Percentiles rank a stretch among this genome's conserved stretches.
Evolutionary conservation across 805 yeast species (phyloP).

Genomic region (Metschnikowia henanensis): DNA sequence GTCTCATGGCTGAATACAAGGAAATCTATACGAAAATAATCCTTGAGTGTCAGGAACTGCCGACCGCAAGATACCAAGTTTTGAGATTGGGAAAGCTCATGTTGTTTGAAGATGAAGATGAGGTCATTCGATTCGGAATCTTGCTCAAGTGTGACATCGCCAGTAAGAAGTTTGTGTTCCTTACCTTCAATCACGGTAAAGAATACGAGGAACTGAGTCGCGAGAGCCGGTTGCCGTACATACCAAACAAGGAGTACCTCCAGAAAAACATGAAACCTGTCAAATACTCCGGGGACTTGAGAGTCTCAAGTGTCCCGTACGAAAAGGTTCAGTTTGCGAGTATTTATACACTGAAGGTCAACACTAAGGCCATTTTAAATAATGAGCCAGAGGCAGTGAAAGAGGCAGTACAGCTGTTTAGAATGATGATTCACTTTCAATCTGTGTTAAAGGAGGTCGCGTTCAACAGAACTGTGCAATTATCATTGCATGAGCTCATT

Average conservation of each 20-base stretch:
- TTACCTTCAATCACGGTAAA: slow-evolving; percentile 48
- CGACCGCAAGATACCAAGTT: slow-evolving; percentile 45
- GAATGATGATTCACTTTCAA: slow-evolving; percentile 36
- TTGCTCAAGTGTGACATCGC: slow-evolving; percentile 44
- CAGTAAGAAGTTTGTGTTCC: slow-evolving; percentile 32
- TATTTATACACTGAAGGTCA: slow-evolving; percentile 32
- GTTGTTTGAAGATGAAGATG: slow-evolving; percentile 52
- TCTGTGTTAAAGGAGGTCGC: slow-evolving; percentile 44
- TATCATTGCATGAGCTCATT: slow-evolving; percentile 37
- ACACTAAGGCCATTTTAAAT: slow-evolving; percentile 34
- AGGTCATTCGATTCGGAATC: slow-evolving; percentile 50
- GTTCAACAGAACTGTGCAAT: slow-evolving; percentile 34
- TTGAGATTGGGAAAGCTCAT: slow-evolving; percentile 57
- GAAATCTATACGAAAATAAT: slow-evolving; percentile 46
- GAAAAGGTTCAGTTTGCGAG: slow-evolving; percentile 46
- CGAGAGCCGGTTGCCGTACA: slow-evolving; percentile 34
- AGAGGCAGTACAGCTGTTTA: slow-evolving; percentile 37
- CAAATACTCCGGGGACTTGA: slow-evolving; percentile 32
- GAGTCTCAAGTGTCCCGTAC: slow-evolving; percentile 41
- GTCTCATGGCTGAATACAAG: slow-evolving; percentile 46
- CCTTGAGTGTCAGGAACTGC: slow-evolving; percentile 45
- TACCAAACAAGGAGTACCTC: slow-evolving; percentile 36
- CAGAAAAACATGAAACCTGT: slow-evolving; percentile 36
- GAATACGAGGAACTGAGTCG: slow-evolving; percentile 25
- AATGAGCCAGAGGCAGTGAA: slow-evolving; percentile 36